A percentile compares a stretch with the other conserved stretches of the same genome.
Conservation (phyloP, 441 rosid species). For the Syzygium malaccense region DNA sequence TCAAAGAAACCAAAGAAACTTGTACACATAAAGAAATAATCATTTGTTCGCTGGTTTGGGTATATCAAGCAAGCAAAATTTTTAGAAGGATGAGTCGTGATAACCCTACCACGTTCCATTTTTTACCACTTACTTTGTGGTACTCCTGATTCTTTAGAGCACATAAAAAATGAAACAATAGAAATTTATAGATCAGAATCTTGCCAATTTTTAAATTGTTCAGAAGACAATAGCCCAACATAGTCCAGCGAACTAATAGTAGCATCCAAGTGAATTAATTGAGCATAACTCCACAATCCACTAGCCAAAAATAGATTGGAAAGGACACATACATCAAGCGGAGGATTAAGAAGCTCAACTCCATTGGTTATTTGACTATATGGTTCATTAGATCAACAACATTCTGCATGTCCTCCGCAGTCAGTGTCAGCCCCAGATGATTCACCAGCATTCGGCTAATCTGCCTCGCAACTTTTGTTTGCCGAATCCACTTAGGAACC, state of each 20-base stretch:
- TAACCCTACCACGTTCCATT: not conserved
- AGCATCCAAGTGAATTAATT: not conserved
- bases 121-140: not conserved
- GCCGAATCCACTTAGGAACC: slow-evolving; percentile 67
- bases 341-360: slow-evolving; percentile 73
- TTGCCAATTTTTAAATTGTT: not conserved
- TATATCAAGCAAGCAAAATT: not conserved
- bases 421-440: slow-evolving; percentile 85
- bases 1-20: not conserved
- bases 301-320: not conserved
- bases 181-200: not conserved
- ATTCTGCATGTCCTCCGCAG: slow-evolving; percentile 72
- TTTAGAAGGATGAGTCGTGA: not conserved
- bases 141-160: not conserved
- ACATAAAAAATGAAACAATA: not conserved
- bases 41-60: not conserved
- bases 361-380: slow-evolving; percentile 92
- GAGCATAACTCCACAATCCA: not conserved
- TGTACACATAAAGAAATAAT: not conserved
- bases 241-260: not conserved
- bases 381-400: slow-evolving; percentile 97
- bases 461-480: slow-evolving; percentile 46
- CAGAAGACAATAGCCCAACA: not conserved
- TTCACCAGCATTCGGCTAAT: slow-evolving; percentile 77
- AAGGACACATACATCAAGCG: slow-evolving; percentile 41